Base-by-base conservation (phyloP, 1,139 yeast species). In the Groenewaldozyma auringiensis region DNA sequence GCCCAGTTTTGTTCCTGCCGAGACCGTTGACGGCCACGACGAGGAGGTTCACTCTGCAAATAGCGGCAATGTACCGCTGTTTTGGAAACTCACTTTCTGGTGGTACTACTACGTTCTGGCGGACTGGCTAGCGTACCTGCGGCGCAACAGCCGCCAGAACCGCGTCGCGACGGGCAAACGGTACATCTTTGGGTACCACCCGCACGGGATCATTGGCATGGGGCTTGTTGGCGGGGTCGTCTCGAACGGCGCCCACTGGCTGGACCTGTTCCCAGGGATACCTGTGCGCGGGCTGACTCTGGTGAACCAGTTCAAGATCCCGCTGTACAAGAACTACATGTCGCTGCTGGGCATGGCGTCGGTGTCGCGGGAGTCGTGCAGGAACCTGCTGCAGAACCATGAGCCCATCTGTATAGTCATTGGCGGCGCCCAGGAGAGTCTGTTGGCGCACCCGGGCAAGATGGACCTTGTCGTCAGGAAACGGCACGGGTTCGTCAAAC, bases 141-240 rank as follows among this genome's bases (percentile, higher is more conserved):
- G 14, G 13, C 16, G 20, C 8, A 14, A 35, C 38, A 14, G 22
- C 25, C 21, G n/a, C 27, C 32, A 52, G 21, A 32, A 41, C 21
- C 39, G 37, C 48, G 44, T 43, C 13, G 51, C 60, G n/a, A 60
- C 65, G 0, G 68, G 68, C 34, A 51, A 53, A 44, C 71, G 83
- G 40, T 92, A 92, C 62, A 79, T 92, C 1, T 89, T 92, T 65
- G 95, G 96, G 0, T 84, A 87, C 60, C 97, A 89, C 64, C 98
- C 99, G 0, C 98, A 92, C 62, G 98, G 99, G 0, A 89, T 92
- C 9, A 88, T 89, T 22, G 87, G 96, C 0, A 75, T 89, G 76
- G 96, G 97, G 1, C 94, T 83, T 0, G 79, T 92, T 63, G 96
- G 96, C 3, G 81, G 81, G 0, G 72, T 92, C 57, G 92, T 83